Percentiles rank a stretch among this genome's conserved stretches.
Conservation (phyloP, 1,284 basidiomycete genomes). For the Cutaneotrichosporon spelunceum region DNA sequence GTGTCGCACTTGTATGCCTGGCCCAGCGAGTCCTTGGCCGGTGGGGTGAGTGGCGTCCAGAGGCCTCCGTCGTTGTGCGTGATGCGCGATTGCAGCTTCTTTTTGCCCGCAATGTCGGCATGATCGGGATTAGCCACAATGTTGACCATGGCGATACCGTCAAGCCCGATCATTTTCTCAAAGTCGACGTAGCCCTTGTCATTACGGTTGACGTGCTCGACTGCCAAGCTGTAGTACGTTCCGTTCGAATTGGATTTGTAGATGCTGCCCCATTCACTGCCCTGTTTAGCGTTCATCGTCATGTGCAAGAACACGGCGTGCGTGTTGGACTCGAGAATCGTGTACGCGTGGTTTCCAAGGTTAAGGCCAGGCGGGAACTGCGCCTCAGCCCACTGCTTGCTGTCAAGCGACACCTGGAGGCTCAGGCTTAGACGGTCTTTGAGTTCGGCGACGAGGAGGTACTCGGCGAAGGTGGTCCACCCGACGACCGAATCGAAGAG, state of each 20-base stretch:
- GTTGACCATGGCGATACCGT: conserved; percentile 93
- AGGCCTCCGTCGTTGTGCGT: conserved; percentile 94
- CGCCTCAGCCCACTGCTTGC: conserved; percentile 74
- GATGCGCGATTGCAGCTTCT: conserved; percentile 79
- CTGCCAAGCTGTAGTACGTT: conserved; percentile 85
- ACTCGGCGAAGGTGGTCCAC: conserved; percentile 95
- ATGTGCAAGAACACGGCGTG: conserved; percentile 91
- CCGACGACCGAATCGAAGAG: conserved; percentile 86
- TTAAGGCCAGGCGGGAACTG: conserved; percentile 86
- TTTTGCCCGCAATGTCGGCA: conserved; percentile 68
- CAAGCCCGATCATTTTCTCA: conserved; percentile 93
- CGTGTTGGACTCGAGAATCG: conserved; percentile 86
- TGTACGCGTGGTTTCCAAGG: conserved; percentile 63
- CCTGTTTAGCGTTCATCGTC: conserved; percentile 74
- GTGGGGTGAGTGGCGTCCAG: conserved; percentile 81
- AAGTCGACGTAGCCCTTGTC: conserved; percentile 88
- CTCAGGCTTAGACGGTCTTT: conserved; percentile 58
- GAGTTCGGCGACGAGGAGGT: conserved; percentile 88
- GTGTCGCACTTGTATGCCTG: conserved; percentile 68
- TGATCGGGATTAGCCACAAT: conserved; percentile 71
- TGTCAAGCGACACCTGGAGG: conserved; percentile 89
- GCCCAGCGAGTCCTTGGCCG: conserved; percentile 71
- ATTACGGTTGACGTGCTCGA: conserved; percentile 88
- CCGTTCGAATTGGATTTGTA: conserved; percentile 96
- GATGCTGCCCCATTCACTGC: conserved; percentile 82